Conservation (phyloP, 2,329 filamentous ascomycete genomes). For the Diaporthe sp. region DNA sequence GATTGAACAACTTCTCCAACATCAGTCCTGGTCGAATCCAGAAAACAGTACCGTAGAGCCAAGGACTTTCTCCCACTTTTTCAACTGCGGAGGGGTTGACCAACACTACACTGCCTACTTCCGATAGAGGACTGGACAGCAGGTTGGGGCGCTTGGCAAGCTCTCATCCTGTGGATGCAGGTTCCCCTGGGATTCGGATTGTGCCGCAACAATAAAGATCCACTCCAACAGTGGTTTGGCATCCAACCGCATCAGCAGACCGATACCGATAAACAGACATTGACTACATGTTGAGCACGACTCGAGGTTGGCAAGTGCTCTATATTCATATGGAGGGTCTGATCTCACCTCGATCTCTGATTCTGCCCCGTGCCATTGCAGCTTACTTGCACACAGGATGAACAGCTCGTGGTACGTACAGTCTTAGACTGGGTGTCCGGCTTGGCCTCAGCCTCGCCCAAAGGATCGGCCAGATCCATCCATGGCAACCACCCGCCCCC, state of each 20-base stretch:
- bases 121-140: neutral
- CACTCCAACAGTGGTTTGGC: neutral
- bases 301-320: neutral
- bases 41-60: neutral
- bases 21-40: too few species aligned
- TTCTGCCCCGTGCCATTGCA: slow-evolving; percentile 9
- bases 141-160: neutral
- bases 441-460: slow-evolving; percentile 27
- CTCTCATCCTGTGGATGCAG: neutral
- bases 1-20: neutral
- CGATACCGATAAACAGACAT: neutral
- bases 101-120: neutral
- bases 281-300: too few species aligned
- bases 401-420: neutral
- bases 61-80: neutral
- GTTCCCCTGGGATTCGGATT: neutral
- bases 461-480: slow-evolving; percentile 32
- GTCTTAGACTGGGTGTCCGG: neutral
- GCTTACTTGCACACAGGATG: neutral
- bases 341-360: neutral
- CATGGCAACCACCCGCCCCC: slow-evolving; percentile 5
- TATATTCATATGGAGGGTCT: neutral
- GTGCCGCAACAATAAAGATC: slow-evolving; percentile 6
- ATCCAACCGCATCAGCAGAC: neutral
- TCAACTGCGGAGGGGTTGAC: neutral